Evolutionary conservation across 768 basidiomycete genomes (phyloP).

Genomic region (Russula virescens): DNA sequence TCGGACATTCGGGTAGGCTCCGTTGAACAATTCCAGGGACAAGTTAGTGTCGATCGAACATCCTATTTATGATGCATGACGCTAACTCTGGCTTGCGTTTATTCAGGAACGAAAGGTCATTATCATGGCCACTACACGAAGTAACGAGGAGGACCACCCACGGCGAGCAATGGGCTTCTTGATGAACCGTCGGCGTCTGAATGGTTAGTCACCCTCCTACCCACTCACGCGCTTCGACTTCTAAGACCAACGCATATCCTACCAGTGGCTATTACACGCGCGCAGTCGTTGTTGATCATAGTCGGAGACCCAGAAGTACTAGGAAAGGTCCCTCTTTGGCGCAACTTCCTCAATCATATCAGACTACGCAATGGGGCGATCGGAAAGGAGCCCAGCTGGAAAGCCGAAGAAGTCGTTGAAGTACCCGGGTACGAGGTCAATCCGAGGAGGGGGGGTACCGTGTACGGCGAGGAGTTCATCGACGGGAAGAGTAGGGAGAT

Average conservation of each 20-base stretch:
- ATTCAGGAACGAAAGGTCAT: conserved; percentile 35
- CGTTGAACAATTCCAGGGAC: conserved; percentile 41
- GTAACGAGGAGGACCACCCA: conserved; percentile 29
- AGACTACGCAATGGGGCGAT: conserved; percentile 46
- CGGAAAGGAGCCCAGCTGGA: conserved; percentile 38
- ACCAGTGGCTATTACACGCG: conserved; percentile 60
- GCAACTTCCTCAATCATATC: conserved; percentile 53
- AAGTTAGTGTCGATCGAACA: conserved; percentile 28
- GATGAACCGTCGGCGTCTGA: conserved; percentile 34
- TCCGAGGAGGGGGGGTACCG: background rate
- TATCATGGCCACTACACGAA: conserved; percentile 37
- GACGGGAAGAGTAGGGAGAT: background rate
- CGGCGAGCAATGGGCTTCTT: conserved; percentile 34
- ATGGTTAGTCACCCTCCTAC: conserved; percentile 30
- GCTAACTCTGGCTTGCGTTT: background rate
- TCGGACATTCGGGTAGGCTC: conserved; percentile 32
- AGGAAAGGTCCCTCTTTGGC: conserved; percentile 54
- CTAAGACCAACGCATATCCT: background rate
- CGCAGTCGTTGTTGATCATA: conserved; percentile 56
- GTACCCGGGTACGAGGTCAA: background rate
- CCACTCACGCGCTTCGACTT: too few relatives aligned
- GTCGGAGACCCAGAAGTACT: conserved; percentile 56
- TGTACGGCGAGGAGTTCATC: conserved; percentile 8
- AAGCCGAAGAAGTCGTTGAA: conserved; percentile 23
- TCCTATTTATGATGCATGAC: background rate